phyloP scores from a whole-genome alignment of 2,329 filamentous ascomycete species.

The Cordyceps pruinosa region DNA sequence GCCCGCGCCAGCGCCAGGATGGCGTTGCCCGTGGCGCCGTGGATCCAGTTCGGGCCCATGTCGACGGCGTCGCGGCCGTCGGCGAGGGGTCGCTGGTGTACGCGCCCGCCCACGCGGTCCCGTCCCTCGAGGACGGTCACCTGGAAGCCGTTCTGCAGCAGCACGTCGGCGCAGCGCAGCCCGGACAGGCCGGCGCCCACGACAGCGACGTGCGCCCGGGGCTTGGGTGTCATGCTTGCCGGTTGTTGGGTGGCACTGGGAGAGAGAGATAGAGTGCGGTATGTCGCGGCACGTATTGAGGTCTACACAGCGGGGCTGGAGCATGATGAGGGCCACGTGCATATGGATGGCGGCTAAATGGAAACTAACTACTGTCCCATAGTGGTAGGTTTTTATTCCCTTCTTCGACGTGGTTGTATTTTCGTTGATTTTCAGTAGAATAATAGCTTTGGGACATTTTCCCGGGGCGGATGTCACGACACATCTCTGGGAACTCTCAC shows the following conservation, averaged over 20 bases:
- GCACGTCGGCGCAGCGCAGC: conserved; percentile 61
- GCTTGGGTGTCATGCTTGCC: neutral
- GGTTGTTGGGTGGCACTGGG: too few relatives aligned
- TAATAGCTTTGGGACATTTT: too few relatives aligned
- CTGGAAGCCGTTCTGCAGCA: conserved; percentile 56
- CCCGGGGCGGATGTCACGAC: too few relatives aligned
- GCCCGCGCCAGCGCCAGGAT: conserved; percentile 59
- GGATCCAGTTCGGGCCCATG: conserved; percentile 73
- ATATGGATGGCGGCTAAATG: too few relatives aligned
- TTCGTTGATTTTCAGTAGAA: too few relatives aligned
- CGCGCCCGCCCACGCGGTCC: conserved; percentile 58
- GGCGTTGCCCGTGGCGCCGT: conserved; percentile 64
- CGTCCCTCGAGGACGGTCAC: conserved; percentile 66
- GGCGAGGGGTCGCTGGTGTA: conserved; percentile 44
- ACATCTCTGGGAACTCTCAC: too few relatives aligned
- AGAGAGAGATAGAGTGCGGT: too few relatives aligned
- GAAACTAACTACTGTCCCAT: too few relatives aligned
- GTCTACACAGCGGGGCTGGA: neutral
- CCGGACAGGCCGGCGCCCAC: conserved; percentile 65
- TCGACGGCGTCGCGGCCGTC: conserved; percentile 47
- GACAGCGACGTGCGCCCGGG: conserved; percentile 53
- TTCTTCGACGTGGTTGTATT: too few relatives aligned
- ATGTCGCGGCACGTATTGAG: neutral
- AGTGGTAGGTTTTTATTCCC: too few relatives aligned
- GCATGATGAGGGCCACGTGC: too few relatives aligned